Percentiles rank a stretch among this genome's conserved stretches.
phyloP scores from a whole-genome alignment of 73 alveolate genomes.

The Loxodes magnus region DNA sequence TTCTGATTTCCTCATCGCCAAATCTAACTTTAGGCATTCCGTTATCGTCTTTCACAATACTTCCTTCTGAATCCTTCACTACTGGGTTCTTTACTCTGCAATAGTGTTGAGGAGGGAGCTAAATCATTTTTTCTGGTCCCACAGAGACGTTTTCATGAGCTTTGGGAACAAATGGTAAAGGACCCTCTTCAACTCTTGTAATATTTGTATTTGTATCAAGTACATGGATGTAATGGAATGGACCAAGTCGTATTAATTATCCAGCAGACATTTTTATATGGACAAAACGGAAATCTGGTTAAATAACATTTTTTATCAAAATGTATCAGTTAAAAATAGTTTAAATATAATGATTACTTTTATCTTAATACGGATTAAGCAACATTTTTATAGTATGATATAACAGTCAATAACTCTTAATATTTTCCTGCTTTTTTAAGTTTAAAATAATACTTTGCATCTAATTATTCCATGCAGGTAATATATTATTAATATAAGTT shows the following conservation, averaged over 20 bases:
- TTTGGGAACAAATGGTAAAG: conserved; percentile 30
- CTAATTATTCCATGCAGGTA: too few species aligned
- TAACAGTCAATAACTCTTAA: too few species aligned
- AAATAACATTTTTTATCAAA: too few species aligned
- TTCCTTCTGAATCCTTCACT: conserved; percentile 24
- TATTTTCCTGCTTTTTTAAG: too few species aligned
- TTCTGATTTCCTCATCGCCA: conserved; percentile 57
- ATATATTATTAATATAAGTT: too few species aligned
- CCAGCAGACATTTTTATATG: too few species aligned
- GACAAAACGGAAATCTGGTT: too few species aligned
- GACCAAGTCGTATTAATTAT: conserved; percentile 50
- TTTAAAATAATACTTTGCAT: too few species aligned
- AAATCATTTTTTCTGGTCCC: conserved; percentile 49
- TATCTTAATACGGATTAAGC: too few species aligned
- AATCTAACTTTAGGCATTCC: conserved; percentile 33
- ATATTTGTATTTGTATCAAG: conserved; percentile 59
- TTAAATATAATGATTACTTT: too few species aligned
- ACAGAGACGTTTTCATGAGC: conserved; percentile 39
- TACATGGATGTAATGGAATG: conserved; percentile 67
- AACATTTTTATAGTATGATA: too few species aligned
- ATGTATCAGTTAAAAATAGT: too few species aligned
- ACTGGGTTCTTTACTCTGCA: conserved; percentile 59
- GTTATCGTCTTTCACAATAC: conserved; percentile 36
- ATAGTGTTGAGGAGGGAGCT: conserved; percentile 52
- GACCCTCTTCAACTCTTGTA: conserved; percentile 46